Conservation (phyloP, 1,139 yeast genomes). For the Lodderomyces parapsilosis region DNA sequence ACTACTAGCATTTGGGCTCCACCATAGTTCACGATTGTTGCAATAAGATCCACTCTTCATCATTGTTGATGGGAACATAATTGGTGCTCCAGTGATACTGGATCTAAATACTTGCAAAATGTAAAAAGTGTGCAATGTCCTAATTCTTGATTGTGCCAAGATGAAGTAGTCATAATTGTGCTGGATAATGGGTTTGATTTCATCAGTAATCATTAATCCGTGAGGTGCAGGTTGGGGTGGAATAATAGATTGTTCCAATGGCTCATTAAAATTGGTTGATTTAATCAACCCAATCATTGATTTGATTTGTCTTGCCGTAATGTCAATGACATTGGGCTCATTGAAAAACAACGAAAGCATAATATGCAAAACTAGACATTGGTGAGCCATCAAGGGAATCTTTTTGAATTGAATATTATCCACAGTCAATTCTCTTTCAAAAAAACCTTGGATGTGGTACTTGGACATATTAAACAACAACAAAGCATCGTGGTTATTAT, state of each 20-base stretch:
- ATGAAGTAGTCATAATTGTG: constrained; percentile 72
- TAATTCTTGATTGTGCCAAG: constrained; percentile 76
- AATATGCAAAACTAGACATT: constrained; percentile 76
- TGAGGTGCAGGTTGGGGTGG: constrained; percentile 47
- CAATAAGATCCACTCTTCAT: constrained; percentile 77
- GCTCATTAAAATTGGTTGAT: constrained; percentile 71
- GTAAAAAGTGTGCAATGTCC: constrained; percentile 81
- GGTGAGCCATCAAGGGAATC: constrained; percentile 88
- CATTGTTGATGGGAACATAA: constrained; percentile 55
- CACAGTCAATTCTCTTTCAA: constrained; percentile 55
- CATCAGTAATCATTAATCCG: constrained; percentile 20
- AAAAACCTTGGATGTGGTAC: constrained; percentile 70
- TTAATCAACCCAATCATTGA: constrained; percentile 78
- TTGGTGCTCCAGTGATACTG: constrained; percentile 60
- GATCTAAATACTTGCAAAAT: constrained; percentile 71
- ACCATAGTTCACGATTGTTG: constrained; percentile 68
- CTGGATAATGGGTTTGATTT: constrained; percentile 20
- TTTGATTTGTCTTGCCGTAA: constrained; percentile 72
- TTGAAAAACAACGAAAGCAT: constrained; percentile 81
- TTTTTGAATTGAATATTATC: constrained; percentile 53
- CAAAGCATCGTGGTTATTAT: constrained; percentile 76
- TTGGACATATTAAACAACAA: constrained; percentile 77
- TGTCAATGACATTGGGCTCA: constrained; percentile 68
- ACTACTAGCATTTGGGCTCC: constrained; percentile 50
- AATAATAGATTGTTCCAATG: constrained; percentile 58